phyloP scores from a whole-genome alignment of 805 yeast genomes.

The Saturnispora dispora region DNA sequence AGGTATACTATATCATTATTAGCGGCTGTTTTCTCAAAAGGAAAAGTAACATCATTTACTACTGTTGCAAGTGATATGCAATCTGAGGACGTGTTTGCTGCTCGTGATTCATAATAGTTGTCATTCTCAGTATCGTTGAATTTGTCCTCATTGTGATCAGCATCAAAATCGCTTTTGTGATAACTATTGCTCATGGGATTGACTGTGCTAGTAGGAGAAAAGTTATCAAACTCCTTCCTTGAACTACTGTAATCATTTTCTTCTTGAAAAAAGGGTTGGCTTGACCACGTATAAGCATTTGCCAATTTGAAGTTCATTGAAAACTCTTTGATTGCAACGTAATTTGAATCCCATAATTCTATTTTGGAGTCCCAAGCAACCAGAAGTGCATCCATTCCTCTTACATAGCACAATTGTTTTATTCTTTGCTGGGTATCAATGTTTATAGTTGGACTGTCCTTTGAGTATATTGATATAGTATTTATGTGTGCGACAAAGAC shows the following conservation, averaged over 20 bases:
- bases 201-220: not conserved
- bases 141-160: not conserved
- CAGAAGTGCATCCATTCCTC: not conserved
- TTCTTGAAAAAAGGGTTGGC: not conserved
- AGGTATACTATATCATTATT: conserved; percentile 4
- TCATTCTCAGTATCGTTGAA: not conserved
- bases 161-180: not conserved
- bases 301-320: not conserved
- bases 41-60: not conserved
- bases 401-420: not conserved
- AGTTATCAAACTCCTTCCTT: not conserved
- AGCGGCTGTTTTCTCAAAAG: not conserved
- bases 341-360: not conserved
- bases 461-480: not conserved
- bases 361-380: not conserved
- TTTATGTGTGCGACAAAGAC: not conserved
- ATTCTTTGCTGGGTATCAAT: not conserved
- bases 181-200: not conserved
- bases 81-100: conserved; percentile 18
- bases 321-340: not conserved
- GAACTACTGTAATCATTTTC: not conserved
- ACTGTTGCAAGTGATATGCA: conserved; percentile 27
- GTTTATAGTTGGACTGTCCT: not conserved
- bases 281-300: not conserved
- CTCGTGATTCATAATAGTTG: not conserved